phyloP scores from a whole-genome alignment of 257 asterid species.

The Ilex asprella region DNA sequence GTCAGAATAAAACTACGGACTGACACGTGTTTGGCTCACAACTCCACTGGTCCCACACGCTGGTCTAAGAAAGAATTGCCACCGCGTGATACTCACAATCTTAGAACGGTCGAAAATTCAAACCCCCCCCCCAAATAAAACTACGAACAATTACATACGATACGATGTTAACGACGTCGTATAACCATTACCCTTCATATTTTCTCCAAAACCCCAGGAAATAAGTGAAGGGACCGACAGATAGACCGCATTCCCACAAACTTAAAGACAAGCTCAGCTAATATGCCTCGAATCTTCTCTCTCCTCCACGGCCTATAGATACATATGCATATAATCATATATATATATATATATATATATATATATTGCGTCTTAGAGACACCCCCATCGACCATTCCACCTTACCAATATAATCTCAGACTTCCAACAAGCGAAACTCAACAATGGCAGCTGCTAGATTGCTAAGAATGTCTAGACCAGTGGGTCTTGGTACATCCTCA shows the following conservation, averaged over 20 bases:
- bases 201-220: too few species aligned
- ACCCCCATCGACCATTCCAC: neutral
- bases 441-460: conserved; percentile 48
- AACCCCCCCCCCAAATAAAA: too few species aligned
- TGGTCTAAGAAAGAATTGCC: neutral
- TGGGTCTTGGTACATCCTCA: conserved; percentile 2
- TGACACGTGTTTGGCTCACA: conserved; percentile 31
- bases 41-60: conserved; percentile 23
- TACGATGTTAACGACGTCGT: too few species aligned
- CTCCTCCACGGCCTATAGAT: neutral
- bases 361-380: too few species aligned
- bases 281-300: conserved; percentile 62
- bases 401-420: neutral
- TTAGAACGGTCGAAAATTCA: conserved; percentile 2
- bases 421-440: neutral
- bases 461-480: conserved; percentile 32
- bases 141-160: too few species aligned
- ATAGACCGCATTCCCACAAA: neutral
- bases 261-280: conserved; percentile 21
- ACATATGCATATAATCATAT: too few species aligned
- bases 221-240: too few species aligned
- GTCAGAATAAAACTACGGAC: neutral
- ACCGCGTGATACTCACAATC: neutral
- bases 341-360: too few species aligned
- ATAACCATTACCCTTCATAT: too few species aligned